phyloP scores from a whole-genome alignment of 768 basidiomycete genomes.

The Pisolithus marmoratus region DNA sequence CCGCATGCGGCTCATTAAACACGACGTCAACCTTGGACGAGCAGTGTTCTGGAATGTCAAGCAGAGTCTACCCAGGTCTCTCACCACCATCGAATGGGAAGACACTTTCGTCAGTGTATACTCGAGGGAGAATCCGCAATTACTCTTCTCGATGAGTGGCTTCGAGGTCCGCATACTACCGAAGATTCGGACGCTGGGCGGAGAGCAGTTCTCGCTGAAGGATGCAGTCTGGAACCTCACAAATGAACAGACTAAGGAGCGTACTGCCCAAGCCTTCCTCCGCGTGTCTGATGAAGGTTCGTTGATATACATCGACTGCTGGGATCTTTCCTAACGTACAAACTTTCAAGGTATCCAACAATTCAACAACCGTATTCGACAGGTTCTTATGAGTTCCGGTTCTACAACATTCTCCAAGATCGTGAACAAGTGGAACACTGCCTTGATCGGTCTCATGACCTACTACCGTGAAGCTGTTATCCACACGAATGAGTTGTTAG shows the following conservation, averaged over 20 bases:
- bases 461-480: constrained; percentile 98
- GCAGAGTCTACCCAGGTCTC: constrained; percentile 88
- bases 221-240: constrained; percentile 96
- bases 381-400: constrained; percentile 97
- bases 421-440: constrained; percentile 97
- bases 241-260: constrained; percentile 95
- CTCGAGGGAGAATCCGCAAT: constrained; percentile 95
- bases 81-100: constrained; percentile 99
- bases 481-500: constrained; percentile 93
- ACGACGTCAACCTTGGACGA: constrained; percentile 96
- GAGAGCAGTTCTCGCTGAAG: constrained; percentile 95
- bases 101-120: constrained; percentile 97
- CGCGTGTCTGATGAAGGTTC: constrained; percentile 92
- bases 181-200: constrained; percentile 91
- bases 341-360: constrained; percentile 68
- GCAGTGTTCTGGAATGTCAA: constrained; percentile 99
- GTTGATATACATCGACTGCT: not conserved
- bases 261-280: constrained; percentile 96
- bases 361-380: constrained; percentile 96
- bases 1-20: constrained; percentile 98
- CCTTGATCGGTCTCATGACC: constrained; percentile 93
- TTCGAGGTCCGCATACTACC: constrained; percentile 98
- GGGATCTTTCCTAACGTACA: not conserved
- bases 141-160: constrained; percentile 98
- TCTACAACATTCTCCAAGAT: constrained; percentile 99